A percentile compares a stretch with the other conserved stretches of the same genome.
Evolutionary conservation across 208 protist species (phyloP).

Genomic region (Leishmania tropica): DNA sequence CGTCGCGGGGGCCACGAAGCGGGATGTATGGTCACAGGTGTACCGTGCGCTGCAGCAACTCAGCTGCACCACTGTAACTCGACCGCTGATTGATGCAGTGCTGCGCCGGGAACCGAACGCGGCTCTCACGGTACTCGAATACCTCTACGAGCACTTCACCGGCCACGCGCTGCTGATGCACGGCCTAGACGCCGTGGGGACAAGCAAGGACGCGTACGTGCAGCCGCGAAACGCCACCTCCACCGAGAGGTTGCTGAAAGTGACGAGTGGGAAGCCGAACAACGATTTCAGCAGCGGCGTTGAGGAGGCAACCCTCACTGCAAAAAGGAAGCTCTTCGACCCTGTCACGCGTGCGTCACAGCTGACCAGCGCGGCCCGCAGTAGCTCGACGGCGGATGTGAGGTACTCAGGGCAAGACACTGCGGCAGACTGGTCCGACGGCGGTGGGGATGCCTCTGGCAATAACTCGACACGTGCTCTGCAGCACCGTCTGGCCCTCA

Average conservation of each 20-base stretch:
- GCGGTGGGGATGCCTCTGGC: not conserved
- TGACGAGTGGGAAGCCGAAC: not conserved
- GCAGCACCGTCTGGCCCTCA: conserved; percentile 44
- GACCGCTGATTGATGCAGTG: conserved; percentile 61
- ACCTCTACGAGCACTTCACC: conserved; percentile 86
- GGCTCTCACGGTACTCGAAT: conserved; percentile 60
- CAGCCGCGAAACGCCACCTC: conserved; percentile 27
- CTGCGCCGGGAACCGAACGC: conserved; percentile 62
- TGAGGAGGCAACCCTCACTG: not conserved
- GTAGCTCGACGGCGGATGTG: not conserved
- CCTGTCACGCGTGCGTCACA: not conserved
- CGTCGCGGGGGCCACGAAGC: conserved; percentile 67
- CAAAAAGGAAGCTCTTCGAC: not conserved
- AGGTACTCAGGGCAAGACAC: not conserved
- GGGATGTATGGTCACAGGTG: conserved; percentile 90
- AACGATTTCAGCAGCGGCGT: not conserved
- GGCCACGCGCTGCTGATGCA: conserved; percentile 40
- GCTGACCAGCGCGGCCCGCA: not conserved
- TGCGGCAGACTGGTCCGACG: not conserved
- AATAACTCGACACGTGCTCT: conserved; percentile 6
- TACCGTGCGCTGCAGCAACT: conserved; percentile 54
- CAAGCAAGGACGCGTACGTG: conserved; percentile 15
- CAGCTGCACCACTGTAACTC: conserved; percentile 46
- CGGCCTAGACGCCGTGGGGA: conserved; percentile 26
- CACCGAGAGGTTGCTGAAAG: conserved; percentile 18